Evolutionary conservation across 345 rosid species (phyloP), one percentile per base, ranked within the genome.

Genomic region (Ceriops zippeliana): DNA sequence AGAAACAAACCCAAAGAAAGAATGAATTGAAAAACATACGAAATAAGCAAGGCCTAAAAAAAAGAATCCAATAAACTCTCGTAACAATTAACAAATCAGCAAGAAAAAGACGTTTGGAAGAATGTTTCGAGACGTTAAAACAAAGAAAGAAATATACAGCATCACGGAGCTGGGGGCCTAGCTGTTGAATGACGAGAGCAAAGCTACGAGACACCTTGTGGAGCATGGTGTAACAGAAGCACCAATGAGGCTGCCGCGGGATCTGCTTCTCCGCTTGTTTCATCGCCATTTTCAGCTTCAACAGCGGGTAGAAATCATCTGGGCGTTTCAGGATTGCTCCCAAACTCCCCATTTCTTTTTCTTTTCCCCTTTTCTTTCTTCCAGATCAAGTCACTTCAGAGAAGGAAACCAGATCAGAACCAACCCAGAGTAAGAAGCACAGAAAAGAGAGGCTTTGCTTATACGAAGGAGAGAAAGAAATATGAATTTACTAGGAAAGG

Each of bases 151-250:
- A 37, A 73, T 87, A 80, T 81, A 95, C 99, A 26, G 96, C 98
- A 74, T 95, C 83, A 22, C 96, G 92, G 26, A 92, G 96, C 53
- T 92, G 82, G 60, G 90, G 32, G 20, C 78, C 86, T 5, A 95
- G 92, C 85, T 95, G 99, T 74, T 92, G 99, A 63, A 95, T 90
- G 52, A 92, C 98, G 73, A 92, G 85, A 57, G 79, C 87, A 58
- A 95, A 95, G 84, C 96, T 90, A 2, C 96, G 86, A 74, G 98
- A 92, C 46, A 95, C 98, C 78, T 90, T 92, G 66, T 82, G 93
- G 62, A 95, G 96, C 96, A 92, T 90, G 3, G 92, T 70, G 73
- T 92, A 95, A 76, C 96, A 92, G 76, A 90, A 95, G 8, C 72
- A 92, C 99, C 98, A 90, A 79, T 89, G 97, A 63, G 97, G 93